Conservation (phyloP, 768 basidiomycete species). For the Hygrophoropsis aurantiaca region DNA sequence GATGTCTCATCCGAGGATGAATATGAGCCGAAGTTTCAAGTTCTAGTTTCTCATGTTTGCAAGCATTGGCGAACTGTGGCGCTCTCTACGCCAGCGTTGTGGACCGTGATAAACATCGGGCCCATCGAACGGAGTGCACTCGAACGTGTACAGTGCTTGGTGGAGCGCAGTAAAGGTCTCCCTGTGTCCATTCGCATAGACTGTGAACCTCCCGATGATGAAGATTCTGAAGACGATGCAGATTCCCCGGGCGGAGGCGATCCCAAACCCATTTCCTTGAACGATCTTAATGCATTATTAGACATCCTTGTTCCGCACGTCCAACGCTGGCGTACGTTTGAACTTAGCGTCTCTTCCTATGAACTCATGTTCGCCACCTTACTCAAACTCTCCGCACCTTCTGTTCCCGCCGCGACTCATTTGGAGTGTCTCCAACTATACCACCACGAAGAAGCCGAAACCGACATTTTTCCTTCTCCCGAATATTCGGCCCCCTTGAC, state of each 20-base stretch:
- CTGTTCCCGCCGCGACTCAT: slow-evolving; percentile 46
- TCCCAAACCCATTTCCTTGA: slow-evolving; percentile 9
- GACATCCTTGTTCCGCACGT: slow-evolving; percentile 51
- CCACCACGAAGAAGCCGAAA: slow-evolving; percentile 50
- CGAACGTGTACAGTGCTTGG: slow-evolving; percentile 41
- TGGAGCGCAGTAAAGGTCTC: slow-evolving; percentile 54
- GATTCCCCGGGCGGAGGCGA: slow-evolving; percentile 21
- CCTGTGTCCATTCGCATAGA: slow-evolving; percentile 56
- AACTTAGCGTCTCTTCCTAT: slow-evolving; percentile 46
- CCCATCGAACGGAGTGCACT: slow-evolving; percentile 36
- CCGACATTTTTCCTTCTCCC: slow-evolving; percentile 10
- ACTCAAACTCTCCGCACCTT: slow-evolving; percentile 35
- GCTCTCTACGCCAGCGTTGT: slow-evolving; percentile 55
- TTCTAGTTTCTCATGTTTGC: slow-evolving; percentile 62
- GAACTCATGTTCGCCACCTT: slow-evolving; percentile 47
- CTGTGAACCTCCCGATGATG: slow-evolving; percentile 33
- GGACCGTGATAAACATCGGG: slow-evolving; percentile 30
- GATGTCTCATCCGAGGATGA: background rate
- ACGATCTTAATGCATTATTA: slow-evolving; percentile 25
- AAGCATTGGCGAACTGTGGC: slow-evolving; percentile 55
- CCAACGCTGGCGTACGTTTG: slow-evolving; percentile 51
- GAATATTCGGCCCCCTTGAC: slow-evolving; percentile 39
- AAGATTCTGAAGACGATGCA: slow-evolving; percentile 13
- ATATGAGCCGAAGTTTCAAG: slow-evolving; percentile 35
- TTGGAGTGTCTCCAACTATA: slow-evolving; percentile 57